These are phyloP conservation scores for Malassezia caprae DNA, from an alignment of 1,284 basidiomycete genomes.

Conservation along the genomic window DNA sequence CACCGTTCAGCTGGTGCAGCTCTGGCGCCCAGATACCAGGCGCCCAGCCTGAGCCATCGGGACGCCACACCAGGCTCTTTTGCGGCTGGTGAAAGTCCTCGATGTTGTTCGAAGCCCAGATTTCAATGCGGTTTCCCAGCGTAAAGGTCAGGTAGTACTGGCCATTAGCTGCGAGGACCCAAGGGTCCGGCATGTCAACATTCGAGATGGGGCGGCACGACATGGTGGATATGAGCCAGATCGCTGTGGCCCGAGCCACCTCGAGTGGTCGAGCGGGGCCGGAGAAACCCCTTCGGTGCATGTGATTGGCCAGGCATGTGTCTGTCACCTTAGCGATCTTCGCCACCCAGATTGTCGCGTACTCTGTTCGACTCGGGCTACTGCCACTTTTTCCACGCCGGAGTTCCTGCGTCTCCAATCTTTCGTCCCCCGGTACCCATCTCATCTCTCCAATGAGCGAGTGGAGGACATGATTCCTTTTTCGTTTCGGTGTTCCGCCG, in stretches of 20 bases:
- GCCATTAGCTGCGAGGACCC: constrained; percentile 8
- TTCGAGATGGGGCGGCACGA: constrained; percentile 13
- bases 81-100: constrained; percentile 14
- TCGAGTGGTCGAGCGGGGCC: background rate
- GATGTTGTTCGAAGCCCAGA: constrained; percentile 14
- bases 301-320: background rate
- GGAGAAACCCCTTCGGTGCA: background rate
- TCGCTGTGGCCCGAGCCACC: background rate
- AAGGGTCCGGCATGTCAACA: constrained; percentile 18
- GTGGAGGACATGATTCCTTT: too few species aligned
- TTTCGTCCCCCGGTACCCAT: too few species aligned
- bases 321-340: background rate
- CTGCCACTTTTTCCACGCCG: too few species aligned
- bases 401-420: too few species aligned
- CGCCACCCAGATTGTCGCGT: too few species aligned
- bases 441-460: too few species aligned
- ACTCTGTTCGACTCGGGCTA: too few species aligned
- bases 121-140: constrained; percentile 15
- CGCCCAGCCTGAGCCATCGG: constrained; percentile 16
- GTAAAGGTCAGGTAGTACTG: constrained; percentile 14
- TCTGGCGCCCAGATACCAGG: constrained; percentile 18
- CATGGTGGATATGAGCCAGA: constrained; percentile 2
- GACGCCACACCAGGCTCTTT: constrained; percentile 12
- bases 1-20: constrained; percentile 15
- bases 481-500: background rate